Base-by-base conservation (phyloP, 208 protist species). In the Strigomonas culicis region DNA sequence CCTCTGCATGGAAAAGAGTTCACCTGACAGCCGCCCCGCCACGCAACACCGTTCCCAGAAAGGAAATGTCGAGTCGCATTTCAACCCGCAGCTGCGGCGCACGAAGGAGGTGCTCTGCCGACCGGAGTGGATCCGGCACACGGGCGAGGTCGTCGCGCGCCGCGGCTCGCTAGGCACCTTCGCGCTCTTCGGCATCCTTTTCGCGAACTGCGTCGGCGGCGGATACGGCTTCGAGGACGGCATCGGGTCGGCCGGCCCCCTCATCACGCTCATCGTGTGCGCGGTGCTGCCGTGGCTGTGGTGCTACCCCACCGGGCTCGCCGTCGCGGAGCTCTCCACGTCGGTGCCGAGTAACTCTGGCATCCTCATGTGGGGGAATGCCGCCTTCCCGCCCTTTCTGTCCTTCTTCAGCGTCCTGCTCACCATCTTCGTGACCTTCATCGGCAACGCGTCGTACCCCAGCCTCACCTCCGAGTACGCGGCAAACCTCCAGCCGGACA, bases 181-280 rank as follows among this genome's bases (percentile, higher is more conserved):
- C 0, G 74, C 79, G 3, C 74, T 93, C 19, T 88, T 90, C 47
- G 87, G 84, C 8, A 73, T 93, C n/a, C 64, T 93, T 60, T 93
- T 91, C 55, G 68, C 83, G 31, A 86, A 84, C 69, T 93, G 87
- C 58, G 72, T 90, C 17, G 87, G 84, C 32, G 84, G 87, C 31
- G 87, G 87, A 32, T 93, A 93, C 73, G 87, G 87, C 57, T 93
- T 93, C 63, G 87, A 93, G 66, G 84, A 91, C 59, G 83, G 82
- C 34, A 84, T 93, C 58, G 79, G 87, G 19, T 77, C 84, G 10
- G 81, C 77, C 4, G 87, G 87, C 0, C 87, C 87, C 8, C 82
- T 93, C 39, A 82, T 93, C 61, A 89, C 83, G 28, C 71, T 91
- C n/a, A 77, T 93, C 56, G 80, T 93, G 22, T 86, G 84, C 31